Conservation (phyloP, 2,329 filamentous ascomycete species). For the Albophoma yamanashiensis region DNA sequence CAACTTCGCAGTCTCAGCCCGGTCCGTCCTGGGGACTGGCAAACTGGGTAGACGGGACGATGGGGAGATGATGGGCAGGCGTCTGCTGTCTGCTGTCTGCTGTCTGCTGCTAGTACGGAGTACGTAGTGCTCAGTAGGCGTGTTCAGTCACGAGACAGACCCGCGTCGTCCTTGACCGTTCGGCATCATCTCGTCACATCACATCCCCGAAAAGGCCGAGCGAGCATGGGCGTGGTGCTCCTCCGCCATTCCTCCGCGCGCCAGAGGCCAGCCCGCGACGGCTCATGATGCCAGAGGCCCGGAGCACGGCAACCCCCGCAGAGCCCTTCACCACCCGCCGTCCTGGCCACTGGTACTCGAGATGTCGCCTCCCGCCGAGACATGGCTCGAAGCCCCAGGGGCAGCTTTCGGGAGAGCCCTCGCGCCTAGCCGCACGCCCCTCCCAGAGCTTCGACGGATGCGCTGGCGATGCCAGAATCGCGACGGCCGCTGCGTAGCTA, state of each 20-base stretch:
- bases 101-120: too few species aligned
- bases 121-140: too few species aligned
- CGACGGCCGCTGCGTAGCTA: not conserved
- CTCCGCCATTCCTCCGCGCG: too few species aligned
- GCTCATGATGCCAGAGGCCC: not conserved
- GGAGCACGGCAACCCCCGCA: not conserved
- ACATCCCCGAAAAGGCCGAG: too few species aligned
- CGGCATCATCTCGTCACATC: not conserved
- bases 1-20: not conserved
- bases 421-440: not conserved
- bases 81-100: too few species aligned
- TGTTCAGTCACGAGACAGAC: not conserved
- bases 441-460: not conserved
- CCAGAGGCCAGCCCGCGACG: too few species aligned
- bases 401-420: not conserved
- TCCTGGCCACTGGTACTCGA: not conserved
- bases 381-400: not conserved
- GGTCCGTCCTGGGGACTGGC: too few species aligned
- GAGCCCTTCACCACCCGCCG: not conserved
- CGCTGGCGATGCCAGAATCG: not conserved
- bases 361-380: not conserved
- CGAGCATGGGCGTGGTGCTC: too few species aligned
- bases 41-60: too few species aligned
- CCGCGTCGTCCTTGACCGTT: not conserved
- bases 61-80: too few species aligned